Conservation (phyloP, 768 basidiomycete genomes). For the Rhizopogon roseolus region DNA sequence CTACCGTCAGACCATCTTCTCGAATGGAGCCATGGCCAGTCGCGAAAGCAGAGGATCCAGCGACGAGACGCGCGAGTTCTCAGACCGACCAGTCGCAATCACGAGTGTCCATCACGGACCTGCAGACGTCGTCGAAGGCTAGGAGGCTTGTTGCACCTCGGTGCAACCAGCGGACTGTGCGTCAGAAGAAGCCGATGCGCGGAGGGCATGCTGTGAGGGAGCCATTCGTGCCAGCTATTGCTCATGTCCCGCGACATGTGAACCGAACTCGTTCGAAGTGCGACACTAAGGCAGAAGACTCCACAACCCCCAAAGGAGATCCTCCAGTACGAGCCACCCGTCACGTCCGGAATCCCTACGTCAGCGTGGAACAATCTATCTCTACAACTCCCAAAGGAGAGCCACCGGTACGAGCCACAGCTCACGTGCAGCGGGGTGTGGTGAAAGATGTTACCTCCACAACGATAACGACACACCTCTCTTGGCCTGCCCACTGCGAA, state of each 20-base stretch:
- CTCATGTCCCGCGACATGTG: too few relatives aligned
- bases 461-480: too few relatives aligned
- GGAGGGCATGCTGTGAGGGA: neutral
- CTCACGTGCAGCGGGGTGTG: too few relatives aligned
- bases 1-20: neutral
- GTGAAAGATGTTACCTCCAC: too few relatives aligned
- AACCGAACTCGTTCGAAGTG: too few relatives aligned
- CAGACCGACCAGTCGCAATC: neutral
- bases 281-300: neutral
- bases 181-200: slow-evolving; percentile 1
- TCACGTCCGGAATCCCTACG: too few relatives aligned
- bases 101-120: neutral
- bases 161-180: neutral
- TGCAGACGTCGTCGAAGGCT: neutral
- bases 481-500: too few relatives aligned
- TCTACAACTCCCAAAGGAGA: slow-evolving; percentile 41
- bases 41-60: neutral
- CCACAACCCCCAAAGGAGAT: slow-evolving; percentile 41
- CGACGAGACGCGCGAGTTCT: neutral
- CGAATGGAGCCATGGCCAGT: neutral
- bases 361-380: slow-evolving; percentile 3
- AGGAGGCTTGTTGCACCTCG: too few relatives aligned
- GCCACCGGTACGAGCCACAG: too few relatives aligned
- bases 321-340: too few relatives aligned
- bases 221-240: too few relatives aligned